Conservation (phyloP, 805 yeast species). For the Starmerella vaccinii region DNA sequence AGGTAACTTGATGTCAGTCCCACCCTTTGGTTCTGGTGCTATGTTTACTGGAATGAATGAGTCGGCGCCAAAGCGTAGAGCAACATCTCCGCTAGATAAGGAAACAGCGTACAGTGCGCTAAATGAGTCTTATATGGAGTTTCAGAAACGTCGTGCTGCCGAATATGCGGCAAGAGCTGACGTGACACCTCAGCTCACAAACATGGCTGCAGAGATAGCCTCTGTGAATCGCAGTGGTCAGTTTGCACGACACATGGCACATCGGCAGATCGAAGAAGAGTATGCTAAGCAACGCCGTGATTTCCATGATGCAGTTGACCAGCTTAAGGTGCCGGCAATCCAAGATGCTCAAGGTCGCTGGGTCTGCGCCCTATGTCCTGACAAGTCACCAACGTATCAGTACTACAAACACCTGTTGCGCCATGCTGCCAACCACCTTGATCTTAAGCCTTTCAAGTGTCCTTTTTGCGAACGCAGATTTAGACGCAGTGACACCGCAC, state of each 20-base stretch:
- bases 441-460: slow-evolving; percentile 11
- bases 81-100: neutral
- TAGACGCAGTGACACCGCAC: slow-evolving; percentile 12
- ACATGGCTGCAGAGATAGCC: slow-evolving; percentile 6
- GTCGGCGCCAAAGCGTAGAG: neutral
- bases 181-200: neutral
- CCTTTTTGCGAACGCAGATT: slow-evolving; percentile 10
- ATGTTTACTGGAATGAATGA: neutral
- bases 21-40: neutral
- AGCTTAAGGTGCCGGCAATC: slow-evolving; percentile 8
- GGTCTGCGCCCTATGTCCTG: slow-evolving; percentile 10
- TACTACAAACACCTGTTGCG: slow-evolving; percentile 11
- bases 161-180: neutral
- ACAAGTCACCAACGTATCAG: slow-evolving; percentile 1
- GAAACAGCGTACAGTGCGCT: neutral
- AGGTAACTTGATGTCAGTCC: neutral
- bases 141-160: neutral
- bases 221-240: slow-evolving; percentile 1
- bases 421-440: slow-evolving; percentile 10
- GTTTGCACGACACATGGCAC: slow-evolving; percentile 4
- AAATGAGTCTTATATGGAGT: neutral
- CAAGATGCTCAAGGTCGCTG: slow-evolving; percentile 5
- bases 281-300: slow-evolving; percentile 12
- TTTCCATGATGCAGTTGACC: slow-evolving; percentile 10
- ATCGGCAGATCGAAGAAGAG: slow-evolving; percentile 10